phyloP scores from a whole-genome alignment of 306 rosid species.

The Astragalus glycyphyllos region DNA sequence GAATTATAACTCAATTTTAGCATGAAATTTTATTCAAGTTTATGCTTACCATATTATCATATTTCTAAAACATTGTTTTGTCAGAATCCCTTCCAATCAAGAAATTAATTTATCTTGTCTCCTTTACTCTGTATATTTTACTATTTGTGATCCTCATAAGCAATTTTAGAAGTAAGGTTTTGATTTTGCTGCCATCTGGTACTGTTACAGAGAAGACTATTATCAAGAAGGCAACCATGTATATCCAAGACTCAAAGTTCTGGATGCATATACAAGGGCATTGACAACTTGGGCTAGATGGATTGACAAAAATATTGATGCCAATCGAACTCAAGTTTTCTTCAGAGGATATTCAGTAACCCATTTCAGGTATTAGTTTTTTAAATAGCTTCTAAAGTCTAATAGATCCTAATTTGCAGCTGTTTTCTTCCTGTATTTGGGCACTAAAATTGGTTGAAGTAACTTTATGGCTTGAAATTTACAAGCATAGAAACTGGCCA shows the following conservation, averaged over 20 bases:
- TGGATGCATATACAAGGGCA: slow-evolving; percentile 82
- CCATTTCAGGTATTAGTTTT: slow-evolving; percentile 78
- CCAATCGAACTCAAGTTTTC: slow-evolving; percentile 72
- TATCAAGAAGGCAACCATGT: slow-evolving; percentile 90
- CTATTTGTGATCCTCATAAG: slow-evolving; percentile 2
- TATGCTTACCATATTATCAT: not conserved
- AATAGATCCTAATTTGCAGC: slow-evolving; percentile 1
- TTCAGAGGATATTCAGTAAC: slow-evolving; percentile 91
- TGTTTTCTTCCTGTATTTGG: slow-evolving; percentile 2
- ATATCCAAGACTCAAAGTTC: slow-evolving; percentile 77
- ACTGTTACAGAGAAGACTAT: slow-evolving; percentile 75
- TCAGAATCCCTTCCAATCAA: not conserved
- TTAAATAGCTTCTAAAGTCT: slow-evolving; percentile 4
- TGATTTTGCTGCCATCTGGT: slow-evolving; percentile 29
- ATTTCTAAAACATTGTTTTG: not conserved
- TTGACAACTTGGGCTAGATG: slow-evolving; percentile 90
- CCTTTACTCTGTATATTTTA: not conserved
- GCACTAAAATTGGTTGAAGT: slow-evolving; percentile 1
- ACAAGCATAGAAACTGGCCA: slow-evolving; percentile 21
- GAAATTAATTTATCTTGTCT: slow-evolving; percentile 19
- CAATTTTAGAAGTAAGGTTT: slow-evolving; percentile 25
- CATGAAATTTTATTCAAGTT: not conserved
- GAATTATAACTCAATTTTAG: not conserved
- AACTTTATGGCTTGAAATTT: slow-evolving; percentile 19
- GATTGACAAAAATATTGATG: slow-evolving; percentile 68